Evolutionary conservation across 2,329 filamentous ascomycete species (phyloP).

Genomic region (Alternaria sp.): DNA sequence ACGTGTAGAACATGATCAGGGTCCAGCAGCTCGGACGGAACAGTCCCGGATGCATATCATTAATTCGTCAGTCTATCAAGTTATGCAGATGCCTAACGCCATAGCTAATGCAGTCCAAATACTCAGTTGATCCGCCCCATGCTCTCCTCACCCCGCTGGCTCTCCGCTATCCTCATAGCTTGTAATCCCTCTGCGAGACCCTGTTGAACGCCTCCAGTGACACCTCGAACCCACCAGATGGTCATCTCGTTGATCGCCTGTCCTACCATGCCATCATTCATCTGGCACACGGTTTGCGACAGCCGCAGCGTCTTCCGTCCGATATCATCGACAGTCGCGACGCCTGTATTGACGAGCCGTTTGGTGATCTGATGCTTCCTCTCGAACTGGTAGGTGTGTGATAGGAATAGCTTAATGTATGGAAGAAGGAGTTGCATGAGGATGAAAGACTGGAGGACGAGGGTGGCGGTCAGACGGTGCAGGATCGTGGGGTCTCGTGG

Average conservation of each 20-base stretch:
- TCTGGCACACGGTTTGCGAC: conserved; percentile 62
- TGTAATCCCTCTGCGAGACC: conserved; percentile 63
- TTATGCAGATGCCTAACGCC: conserved; percentile 1
- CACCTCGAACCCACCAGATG: conserved; percentile 67
- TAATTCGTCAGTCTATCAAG: background rate
- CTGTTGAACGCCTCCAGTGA: conserved; percentile 71
- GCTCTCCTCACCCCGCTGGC: background rate
- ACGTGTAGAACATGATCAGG: background rate
- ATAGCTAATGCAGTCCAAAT: background rate
- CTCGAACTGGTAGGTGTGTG: conserved; percentile 66
- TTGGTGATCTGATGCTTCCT: conserved; percentile 70
- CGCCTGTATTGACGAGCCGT: conserved; percentile 59
- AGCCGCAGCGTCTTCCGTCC: conserved; percentile 60
- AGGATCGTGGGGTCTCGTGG: conserved; percentile 56
- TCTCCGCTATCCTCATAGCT: conserved; percentile 46
- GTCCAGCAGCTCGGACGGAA: background rate
- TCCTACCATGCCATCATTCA: conserved; percentile 71
- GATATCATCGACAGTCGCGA: conserved; percentile 61
- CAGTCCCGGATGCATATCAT: background rate
- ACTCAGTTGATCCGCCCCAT: conserved; percentile 10
- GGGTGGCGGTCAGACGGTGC: conserved; percentile 63
- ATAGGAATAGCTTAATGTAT: conserved; percentile 63
- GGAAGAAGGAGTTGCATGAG: conserved; percentile 66
- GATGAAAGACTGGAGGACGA: conserved; percentile 65
- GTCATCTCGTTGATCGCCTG: conserved; percentile 62